Evolutionary conservation across 495 filamentous ascomycete genomes (phyloP).

Genomic region (Rostrohypoxylon terebratum): DNA sequence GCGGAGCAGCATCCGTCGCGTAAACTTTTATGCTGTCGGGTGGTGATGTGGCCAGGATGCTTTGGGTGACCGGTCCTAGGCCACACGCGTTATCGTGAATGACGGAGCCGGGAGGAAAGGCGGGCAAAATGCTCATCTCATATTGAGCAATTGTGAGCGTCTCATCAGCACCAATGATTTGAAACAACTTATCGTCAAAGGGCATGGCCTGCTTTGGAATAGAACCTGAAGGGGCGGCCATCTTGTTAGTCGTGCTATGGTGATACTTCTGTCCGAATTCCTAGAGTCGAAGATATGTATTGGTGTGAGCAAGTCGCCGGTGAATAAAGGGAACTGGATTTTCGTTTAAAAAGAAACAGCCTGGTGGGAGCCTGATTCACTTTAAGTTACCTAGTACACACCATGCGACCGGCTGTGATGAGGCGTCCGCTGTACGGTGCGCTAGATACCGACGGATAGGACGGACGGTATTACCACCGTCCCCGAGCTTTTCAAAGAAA

Average conservation of each 20-base stretch:
- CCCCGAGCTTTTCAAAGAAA: not conserved
- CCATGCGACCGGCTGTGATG: not conserved
- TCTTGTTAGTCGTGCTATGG: not conserved
- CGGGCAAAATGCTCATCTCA: slow-evolving; percentile 2
- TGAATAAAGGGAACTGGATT: not conserved
- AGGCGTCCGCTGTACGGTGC: not conserved
- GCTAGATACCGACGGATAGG: not conserved
- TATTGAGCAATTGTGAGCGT: slow-evolving; percentile 1
- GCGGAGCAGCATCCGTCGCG: not conserved
- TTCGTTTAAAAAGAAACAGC: not conserved
- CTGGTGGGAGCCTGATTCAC: not conserved
- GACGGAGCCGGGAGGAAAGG: not conserved
- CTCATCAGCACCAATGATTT: slow-evolving; percentile 4
- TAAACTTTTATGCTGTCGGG: not conserved
- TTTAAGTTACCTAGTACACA: not conserved
- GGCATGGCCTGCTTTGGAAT: not conserved
- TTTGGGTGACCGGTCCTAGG: slow-evolving; percentile 2
- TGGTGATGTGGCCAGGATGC: not conserved
- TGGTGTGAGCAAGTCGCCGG: not conserved
- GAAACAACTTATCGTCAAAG: not conserved
- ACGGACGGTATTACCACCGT: not conserved
- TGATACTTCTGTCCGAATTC: not conserved
- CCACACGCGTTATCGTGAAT: slow-evolving; percentile 6
- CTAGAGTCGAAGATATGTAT: not conserved
- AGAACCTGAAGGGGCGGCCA: not conserved